Conservation (phyloP, 2,329 filamentous ascomycete species). For the Exophiala dermatitidis region DNA sequence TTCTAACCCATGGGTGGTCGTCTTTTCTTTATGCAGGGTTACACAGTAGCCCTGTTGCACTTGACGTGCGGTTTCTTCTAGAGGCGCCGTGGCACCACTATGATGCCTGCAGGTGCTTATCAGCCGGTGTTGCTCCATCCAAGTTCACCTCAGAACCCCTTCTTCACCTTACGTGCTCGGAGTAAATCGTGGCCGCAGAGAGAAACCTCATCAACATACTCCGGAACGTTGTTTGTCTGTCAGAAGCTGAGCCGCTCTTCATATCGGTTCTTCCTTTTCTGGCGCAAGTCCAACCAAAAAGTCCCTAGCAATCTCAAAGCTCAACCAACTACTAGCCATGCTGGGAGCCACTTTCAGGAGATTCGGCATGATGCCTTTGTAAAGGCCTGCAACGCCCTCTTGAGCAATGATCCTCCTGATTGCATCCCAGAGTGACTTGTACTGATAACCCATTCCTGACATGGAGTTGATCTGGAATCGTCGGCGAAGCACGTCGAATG, state of each 20-base stretch:
- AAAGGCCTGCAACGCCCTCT: conserved; percentile 78
- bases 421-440: conserved; percentile 79
- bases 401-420: conserved; percentile 71
- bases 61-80: conserved; percentile 1
- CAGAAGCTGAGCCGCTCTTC: background rate
- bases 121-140: no score
- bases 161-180: no score
- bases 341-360: conserved; percentile 94
- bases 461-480: conserved; percentile 99
- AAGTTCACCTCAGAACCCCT: no score
- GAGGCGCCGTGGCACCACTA: background rate
- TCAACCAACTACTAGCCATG: conserved; percentile 98
- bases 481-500: conserved; percentile 88
- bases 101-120: no score
- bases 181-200: background rate
- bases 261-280: conserved; percentile 21
- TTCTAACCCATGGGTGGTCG: conserved; percentile 15
- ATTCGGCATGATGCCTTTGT: conserved; percentile 94
- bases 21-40: conserved; percentile 6
- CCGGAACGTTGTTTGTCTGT: background rate
- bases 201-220: background rate
- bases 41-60: conserved; percentile 6
- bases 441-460: conserved; percentile 95
- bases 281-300: conserved; percentile 52
- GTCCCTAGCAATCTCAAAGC: conserved; percentile 89